A percentile compares a stretch with the other conserved stretches of the same genome.
Conservation (phyloP, 345 rosid species). For the Citrus reticulata region DNA sequence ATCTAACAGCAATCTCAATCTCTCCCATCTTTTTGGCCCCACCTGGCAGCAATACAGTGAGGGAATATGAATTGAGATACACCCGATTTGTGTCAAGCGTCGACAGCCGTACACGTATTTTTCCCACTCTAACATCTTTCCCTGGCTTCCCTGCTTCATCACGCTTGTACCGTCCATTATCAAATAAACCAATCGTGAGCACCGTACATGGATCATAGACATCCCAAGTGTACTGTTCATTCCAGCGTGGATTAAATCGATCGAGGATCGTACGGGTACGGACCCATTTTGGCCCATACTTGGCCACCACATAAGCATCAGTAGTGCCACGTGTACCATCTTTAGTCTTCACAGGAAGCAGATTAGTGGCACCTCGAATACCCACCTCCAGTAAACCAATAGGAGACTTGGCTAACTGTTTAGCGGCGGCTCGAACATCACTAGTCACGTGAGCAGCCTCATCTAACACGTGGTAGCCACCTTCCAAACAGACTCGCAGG, state of each 20-base stretch:
- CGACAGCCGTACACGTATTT: constrained; percentile 67
- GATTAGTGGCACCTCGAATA: constrained; percentile 71
- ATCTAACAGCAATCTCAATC: constrained; percentile 72
- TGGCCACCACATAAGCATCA: constrained; percentile 87
- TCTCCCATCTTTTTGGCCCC: constrained; percentile 94
- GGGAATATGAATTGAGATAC: constrained; percentile 52
- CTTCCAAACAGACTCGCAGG: constrained; percentile 69
- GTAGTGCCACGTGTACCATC: constrained; percentile 89
- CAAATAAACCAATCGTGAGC: constrained; percentile 74
- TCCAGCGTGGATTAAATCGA: constrained; percentile 91
- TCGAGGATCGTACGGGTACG: constrained; percentile 80
- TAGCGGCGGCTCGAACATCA: constrained; percentile 79
- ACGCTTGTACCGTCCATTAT: constrained; percentile 64
- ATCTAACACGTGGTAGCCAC: constrained; percentile 91
- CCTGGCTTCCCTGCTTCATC: constrained; percentile 61
- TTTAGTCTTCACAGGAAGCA: constrained; percentile 78
- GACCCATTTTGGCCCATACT: constrained; percentile 91
- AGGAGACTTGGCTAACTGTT: constrained; percentile 73
- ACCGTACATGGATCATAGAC: constrained; percentile 86
- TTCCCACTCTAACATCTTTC: constrained; percentile 59
- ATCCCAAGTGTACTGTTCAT: constrained; percentile 93
- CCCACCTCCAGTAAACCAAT: constrained; percentile 84
- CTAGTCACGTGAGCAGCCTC: constrained; percentile 96
- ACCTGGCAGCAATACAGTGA: constrained; percentile 57
- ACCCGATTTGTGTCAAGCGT: constrained; percentile 74